Evolutionary conservation across 352 stramenopile genomes (phyloP).

Genomic region (Phytopythium ostracodes): DNA sequence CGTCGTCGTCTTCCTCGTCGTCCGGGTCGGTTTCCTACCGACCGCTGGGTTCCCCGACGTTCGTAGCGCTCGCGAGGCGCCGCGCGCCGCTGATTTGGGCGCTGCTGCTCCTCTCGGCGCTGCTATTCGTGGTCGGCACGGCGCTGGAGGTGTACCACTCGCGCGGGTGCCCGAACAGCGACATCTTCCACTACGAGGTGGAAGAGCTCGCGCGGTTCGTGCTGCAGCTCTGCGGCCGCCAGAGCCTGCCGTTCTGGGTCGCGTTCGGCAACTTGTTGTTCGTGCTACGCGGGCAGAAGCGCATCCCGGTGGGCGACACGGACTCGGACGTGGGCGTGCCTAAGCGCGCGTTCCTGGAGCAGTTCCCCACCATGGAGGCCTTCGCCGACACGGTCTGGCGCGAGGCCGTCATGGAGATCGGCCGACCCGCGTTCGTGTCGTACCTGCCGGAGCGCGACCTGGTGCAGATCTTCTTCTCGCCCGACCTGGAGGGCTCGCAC

Average conservation of each 20-base stretch:
- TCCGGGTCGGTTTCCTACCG: conserved; percentile 9
- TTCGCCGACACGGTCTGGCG: conserved; percentile 42
- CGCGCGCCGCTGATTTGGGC: conserved; percentile 33
- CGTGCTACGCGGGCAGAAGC: conserved; percentile 52
- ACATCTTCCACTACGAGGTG: conserved; percentile 67
- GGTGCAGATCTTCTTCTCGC: conserved; percentile 60
- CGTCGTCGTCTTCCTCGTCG: conserved; percentile 14
- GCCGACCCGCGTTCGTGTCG: conserved; percentile 39
- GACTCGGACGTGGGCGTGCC: conserved; percentile 75
- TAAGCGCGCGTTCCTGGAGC: conserved; percentile 47
- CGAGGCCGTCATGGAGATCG: conserved; percentile 46
- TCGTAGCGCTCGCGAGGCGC: conserved; percentile 10
- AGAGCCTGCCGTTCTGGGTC: conserved; percentile 59
- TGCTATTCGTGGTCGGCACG: conserved; percentile 35
- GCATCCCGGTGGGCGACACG: conserved; percentile 70
- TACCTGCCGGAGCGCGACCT: conserved; percentile 55
- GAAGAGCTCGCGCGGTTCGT: conserved; percentile 60
- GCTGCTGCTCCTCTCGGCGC: conserved; percentile 26
- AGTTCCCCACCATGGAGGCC: conserved; percentile 45
- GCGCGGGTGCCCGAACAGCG: conserved; percentile 56
- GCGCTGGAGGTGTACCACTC: conserved; percentile 61
- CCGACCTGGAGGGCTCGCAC: conserved; percentile 46
- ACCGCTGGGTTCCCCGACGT: conserved; percentile 3
- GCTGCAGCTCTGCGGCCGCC: conserved; percentile 45
- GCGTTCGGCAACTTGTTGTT: conserved; percentile 77